Percentiles rank a stretch among this genome's conserved stretches.
Evolutionary conservation across 2,329 filamentous ascomycete species (phyloP).

Genomic region (Cladophialophora immunda): DNA sequence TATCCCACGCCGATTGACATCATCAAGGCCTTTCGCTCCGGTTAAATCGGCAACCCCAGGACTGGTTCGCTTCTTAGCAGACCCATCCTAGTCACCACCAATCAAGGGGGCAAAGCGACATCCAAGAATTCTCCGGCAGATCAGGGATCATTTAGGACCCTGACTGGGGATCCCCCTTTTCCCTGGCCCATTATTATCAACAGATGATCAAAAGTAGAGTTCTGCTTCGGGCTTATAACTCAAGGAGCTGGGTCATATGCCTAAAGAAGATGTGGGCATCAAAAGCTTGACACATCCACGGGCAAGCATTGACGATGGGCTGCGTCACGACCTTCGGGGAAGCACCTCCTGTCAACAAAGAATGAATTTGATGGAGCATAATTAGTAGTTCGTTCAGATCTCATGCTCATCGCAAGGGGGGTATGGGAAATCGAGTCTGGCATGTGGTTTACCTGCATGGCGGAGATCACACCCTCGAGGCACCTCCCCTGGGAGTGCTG

Average conservation of each 20-base stretch:
- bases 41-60: conserved; percentile 26
- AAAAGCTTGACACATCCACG: background rate
- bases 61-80: conserved; percentile 14
- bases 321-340: background rate
- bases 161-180: background rate
- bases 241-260: background rate
- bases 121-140: conserved; percentile 23
- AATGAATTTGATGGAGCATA: background rate
- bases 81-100: background rate
- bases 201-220: background rate
- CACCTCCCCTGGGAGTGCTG: background rate
- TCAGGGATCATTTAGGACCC: background rate
- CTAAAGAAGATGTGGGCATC: background rate
- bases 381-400: background rate
- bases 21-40: conserved; percentile 19
- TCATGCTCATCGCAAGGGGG: background rate
- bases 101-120: conserved; percentile 6
- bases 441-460: background rate
- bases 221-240: background rate
- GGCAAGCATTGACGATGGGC: background rate
- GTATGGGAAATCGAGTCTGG: background rate
- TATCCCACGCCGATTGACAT: conserved; percentile 22
- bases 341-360: background rate
- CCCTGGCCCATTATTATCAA: background rate
- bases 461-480: background rate